Conservation (phyloP, 2,329 filamentous ascomycete genomes). For the Diplodia seriata region DNA sequence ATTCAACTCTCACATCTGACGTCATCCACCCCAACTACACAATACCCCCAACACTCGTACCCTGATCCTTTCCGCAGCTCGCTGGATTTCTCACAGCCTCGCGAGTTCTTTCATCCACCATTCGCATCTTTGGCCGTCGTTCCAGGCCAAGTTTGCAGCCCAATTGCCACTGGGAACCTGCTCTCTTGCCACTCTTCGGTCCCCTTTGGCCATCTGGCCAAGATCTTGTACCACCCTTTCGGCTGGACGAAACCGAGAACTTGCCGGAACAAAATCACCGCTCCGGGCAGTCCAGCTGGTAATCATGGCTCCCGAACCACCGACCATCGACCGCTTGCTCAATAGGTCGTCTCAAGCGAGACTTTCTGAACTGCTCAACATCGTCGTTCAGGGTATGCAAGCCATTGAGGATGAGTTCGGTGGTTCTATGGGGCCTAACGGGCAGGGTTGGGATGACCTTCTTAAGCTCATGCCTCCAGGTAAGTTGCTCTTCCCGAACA, state of each 20-base stretch:
- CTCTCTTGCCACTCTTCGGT: not conserved
- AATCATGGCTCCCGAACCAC: not conserved
- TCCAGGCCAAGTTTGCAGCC: not conserved
- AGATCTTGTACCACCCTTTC: not conserved
- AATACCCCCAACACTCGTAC: not conserved
- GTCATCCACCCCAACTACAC: not conserved
- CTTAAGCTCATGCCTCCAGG: not conserved
- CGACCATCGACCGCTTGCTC: not conserved
- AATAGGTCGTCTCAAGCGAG: not conserved
- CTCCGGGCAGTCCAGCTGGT: not conserved
- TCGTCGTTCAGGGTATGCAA: not conserved
- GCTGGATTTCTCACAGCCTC: not conserved
- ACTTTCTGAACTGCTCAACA: slow-evolving; percentile 8
- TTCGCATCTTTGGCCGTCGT: not conserved
- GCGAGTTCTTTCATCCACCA: not conserved
- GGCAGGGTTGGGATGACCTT: not conserved
- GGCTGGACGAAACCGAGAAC: too few species aligned
- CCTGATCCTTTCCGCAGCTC: not conserved
- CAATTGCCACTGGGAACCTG: not conserved
- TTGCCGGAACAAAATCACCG: not conserved
- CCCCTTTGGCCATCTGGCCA: not conserved
- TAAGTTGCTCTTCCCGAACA: not conserved
- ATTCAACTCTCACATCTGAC: not conserved
- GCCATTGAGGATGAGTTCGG: slow-evolving; percentile 8
- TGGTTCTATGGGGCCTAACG: slow-evolving; percentile 3